Base-by-base conservation (phyloP, 345 rosid genomes). In the Linum usitatissimum region DNA sequence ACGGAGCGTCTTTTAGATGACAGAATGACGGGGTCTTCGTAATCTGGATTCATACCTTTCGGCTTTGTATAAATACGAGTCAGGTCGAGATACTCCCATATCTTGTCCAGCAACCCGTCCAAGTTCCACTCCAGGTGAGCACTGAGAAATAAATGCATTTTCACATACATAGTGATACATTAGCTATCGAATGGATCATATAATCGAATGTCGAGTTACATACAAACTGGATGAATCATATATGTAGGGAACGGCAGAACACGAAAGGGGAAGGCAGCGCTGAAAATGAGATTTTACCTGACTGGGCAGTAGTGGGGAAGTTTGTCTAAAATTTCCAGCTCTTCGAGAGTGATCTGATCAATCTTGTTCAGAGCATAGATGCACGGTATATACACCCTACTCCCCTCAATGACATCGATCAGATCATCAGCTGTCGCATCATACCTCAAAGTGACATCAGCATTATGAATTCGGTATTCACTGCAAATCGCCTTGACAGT, bases 371-470 rank as follows among this genome's bases (percentile, higher is more conserved):
- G 73, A 0, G 71, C 97, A 60, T 93, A 93, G 78, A 93, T 90
- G 84, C 99, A 90, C n/a, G 99, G 97, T 84, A 75, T 93, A 71
- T 90, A 93, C 69, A 90, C 81, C 72, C 99, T 80, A 77, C 99
- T 90, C 23, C 99, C 99, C 66, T 93, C 99, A 28, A 93, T 93
- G 66, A 90, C 97, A 70, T 93, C 99, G 20, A 93, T 93, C 65
- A 93, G 97, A 78, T 93, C 99, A 83, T 93, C 99, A 57, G 96
- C 99, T 9, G 96, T 86, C 12, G 99, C 99, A 83, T 93, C 99
- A 64, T 64, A 90, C 30, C 91, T 84, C 68, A 90, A 79, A 63
- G 99, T 93, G 72, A 93, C 84, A 74, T 93, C 99, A 56, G 99
- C 97, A 66, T 93, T 93, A 67, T 93, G 99, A 6, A 84, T 87